Evolutionary conservation across 768 basidiomycete genomes (phyloP).

Genomic region (Hydnum rufescens): DNA sequence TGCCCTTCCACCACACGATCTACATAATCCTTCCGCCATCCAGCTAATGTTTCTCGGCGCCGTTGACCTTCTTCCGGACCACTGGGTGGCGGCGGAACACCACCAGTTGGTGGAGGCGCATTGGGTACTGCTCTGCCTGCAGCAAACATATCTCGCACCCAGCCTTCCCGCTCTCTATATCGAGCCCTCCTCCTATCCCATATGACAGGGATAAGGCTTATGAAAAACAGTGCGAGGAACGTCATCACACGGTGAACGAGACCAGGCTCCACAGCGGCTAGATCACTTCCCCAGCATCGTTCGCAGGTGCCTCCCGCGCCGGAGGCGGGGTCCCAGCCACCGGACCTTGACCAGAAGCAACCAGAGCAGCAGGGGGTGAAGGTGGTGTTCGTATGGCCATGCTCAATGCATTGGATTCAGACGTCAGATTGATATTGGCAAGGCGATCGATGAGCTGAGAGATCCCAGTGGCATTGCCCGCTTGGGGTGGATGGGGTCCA

Average conservation of each 20-base stretch:
- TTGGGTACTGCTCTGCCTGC: neutral
- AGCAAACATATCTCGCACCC: slow-evolving; percentile 1
- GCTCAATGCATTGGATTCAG: neutral
- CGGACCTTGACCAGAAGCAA: neutral
- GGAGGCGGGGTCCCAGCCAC: neutral
- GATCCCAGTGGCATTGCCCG: neutral
- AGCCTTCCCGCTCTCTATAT: neutral
- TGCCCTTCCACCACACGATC: neutral
- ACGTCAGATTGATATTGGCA: neutral
- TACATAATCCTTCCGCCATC: neutral
- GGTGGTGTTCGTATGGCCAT: neutral
- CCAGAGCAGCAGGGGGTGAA: neutral
- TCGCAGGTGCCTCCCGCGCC: neutral
- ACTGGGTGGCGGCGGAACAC: neutral
- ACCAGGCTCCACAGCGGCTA: neutral
- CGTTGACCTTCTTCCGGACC: neutral
- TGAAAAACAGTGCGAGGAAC: neutral
- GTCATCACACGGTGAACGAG: neutral
- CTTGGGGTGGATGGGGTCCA: neutral
- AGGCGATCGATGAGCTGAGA: neutral
- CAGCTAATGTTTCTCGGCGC: neutral
- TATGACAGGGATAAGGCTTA: neutral
- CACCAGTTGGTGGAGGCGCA: neutral
- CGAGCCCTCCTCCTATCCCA: neutral
- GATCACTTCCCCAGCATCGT: neutral